phyloP scores from a whole-genome alignment of 176 grass and related monocot species.

The Chrysopogon serrulatus region DNA sequence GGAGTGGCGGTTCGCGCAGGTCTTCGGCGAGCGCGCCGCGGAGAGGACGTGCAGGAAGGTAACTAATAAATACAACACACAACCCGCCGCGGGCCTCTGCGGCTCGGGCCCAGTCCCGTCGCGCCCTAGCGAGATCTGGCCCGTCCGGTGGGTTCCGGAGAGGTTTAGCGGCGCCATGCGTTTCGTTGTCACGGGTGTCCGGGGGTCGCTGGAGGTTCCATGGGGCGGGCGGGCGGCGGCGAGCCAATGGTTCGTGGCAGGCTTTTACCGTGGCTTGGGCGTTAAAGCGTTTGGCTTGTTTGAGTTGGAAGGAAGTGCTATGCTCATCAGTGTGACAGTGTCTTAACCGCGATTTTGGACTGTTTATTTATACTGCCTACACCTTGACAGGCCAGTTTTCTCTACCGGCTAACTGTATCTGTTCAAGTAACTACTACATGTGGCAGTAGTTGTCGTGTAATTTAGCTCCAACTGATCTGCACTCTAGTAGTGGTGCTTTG shows the following conservation, averaged over 20 bases:
- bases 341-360: not conserved
- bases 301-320: not conserved
- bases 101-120: not conserved
- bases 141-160: not conserved
- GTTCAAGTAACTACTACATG: not conserved
- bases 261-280: not conserved
- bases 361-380: not conserved
- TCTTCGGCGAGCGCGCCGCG: conserved; percentile 80
- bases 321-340: too few relatives aligned
- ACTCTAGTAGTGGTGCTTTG: not conserved
- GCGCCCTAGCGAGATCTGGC: conserved; percentile 37
- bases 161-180: not conserved
- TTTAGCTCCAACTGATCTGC: not conserved
- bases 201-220: conserved; percentile 6
- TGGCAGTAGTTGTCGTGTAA: not conserved
- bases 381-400: not conserved
- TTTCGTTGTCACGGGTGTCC: not conserved
- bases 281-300: not conserved
- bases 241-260: not conserved
- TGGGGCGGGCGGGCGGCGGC: not conserved
- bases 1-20: conserved; percentile 90
- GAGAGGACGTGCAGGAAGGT: conserved; percentile 94
- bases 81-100: not conserved
- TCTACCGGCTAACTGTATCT: not conserved
- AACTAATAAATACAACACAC: conserved; percentile 16